phyloP scores from a whole-genome alignment of 148 eudicot species.

The Spergularia marina region DNA sequence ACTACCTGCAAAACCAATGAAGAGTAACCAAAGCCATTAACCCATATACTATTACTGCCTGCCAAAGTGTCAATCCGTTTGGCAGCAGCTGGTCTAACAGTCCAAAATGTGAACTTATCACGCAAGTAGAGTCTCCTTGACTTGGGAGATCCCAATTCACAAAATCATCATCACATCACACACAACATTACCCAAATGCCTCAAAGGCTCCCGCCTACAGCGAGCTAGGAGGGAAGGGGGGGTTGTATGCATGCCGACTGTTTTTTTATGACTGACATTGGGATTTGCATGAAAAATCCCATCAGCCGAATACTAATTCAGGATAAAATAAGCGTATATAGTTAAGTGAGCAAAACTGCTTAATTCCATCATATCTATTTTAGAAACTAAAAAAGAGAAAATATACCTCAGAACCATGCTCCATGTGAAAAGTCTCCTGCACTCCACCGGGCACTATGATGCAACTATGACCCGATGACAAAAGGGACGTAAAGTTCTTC shows the following conservation, averaged over 20 bases:
- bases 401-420: slow-evolving; percentile 69
- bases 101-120: not conserved
- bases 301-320: too few species aligned
- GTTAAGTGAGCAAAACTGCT: too few species aligned
- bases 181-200: not conserved
- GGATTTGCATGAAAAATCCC: too few species aligned
- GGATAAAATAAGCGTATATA: too few species aligned
- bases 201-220: too few species aligned
- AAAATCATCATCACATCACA: not conserved
- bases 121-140: not conserved
- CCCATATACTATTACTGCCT: not conserved
- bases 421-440: slow-evolving; percentile 79
- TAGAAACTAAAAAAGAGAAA: not conserved
- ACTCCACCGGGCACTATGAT: slow-evolving; percentile 92
- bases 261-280: too few species aligned
- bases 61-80: not conserved
- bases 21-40: not conserved
- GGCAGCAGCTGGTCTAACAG: not conserved
- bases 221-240: too few species aligned
- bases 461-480: slow-evolving; percentile 79
- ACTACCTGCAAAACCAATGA: slow-evolving; percentile 44
- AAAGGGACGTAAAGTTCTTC: slow-evolving; percentile 59
- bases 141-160: not conserved
- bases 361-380: too few species aligned
- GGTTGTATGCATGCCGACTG: too few species aligned